Base-by-base conservation (phyloP, 2,329 filamentous ascomycete genomes). In the Xylariomycetidae sp. region DNA sequence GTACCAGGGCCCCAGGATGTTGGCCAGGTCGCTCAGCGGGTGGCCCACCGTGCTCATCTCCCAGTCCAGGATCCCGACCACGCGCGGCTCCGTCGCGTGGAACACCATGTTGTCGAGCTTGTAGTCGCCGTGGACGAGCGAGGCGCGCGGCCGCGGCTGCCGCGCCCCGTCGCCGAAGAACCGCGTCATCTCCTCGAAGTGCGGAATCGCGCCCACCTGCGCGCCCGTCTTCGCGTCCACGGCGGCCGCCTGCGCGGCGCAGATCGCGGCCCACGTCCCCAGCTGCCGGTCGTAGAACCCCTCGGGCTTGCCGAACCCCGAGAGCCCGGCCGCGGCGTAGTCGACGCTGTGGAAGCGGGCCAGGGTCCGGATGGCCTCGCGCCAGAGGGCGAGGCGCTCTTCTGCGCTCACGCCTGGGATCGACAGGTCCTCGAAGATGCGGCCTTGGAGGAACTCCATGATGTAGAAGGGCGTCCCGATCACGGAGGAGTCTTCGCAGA, bases 31-130 rank as follows among this genome's bases (percentile, higher is more conserved):
- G 5, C 85, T 89, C 18, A 95, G 73, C 1, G 89, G 89, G 57
- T 96, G 89, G 12, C 89, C 89, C 37, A 94, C 82, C 1, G 89
- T 96, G n/a, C 86, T 87, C 86, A 96, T 94, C 66, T 96, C 89
- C 89, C 88, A 96, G 63, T 96, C 89, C 7, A 96, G 64, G 34
- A 96, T 88, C 5, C 89, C 89, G 60, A 96, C 89, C 8, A 96
- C 88, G 30, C 80, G 69, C 6, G 88, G 82, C 58, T 90, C 82
- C 0, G 86, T 89, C 63, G 85, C 85, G 66, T 95, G 86, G 58
- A 92, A 96, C 16, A 88, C 77, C 46, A 88, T 57, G 48, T 88
- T 88, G 57, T 88, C 84, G 50, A 88, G 94, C 67, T 96, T 96
- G 69, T 88, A 96, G 60, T 96, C 89, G 17, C 89, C 89, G 54